Conservation (phyloP, 441 rosid species). For the Omphalea diandra region DNA sequence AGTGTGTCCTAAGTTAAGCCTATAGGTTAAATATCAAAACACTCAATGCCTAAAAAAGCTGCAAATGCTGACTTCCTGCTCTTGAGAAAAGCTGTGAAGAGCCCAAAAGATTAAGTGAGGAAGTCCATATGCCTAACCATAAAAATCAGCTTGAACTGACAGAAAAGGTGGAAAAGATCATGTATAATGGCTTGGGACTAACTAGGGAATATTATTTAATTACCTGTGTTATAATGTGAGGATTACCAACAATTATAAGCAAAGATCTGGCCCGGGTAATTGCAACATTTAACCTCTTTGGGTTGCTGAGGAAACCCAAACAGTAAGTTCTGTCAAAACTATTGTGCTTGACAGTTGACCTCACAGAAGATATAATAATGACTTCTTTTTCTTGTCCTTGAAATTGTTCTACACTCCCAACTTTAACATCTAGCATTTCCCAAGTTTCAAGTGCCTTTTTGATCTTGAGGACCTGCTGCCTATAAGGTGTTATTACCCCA, state of each 20-base stretch:
- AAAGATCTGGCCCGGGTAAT: conserved; percentile 71
- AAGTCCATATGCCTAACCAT: neutral
- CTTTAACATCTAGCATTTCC: conserved; percentile 51
- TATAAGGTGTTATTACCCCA: conserved; percentile 87
- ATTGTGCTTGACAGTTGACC: conserved; percentile 78
- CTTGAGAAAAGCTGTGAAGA: neutral
- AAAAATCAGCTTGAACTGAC: neutral
- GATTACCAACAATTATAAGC: conserved; percentile 78
- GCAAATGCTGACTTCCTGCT: neutral
- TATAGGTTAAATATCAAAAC: too few species aligned
- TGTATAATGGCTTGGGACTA: neutral
- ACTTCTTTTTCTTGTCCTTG: conserved; percentile 93
- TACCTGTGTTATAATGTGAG: conserved; percentile 85
- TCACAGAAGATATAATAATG: conserved; percentile 75
- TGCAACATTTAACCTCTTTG: conserved; percentile 87
- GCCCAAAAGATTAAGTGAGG: neutral
- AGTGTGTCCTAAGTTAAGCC: too few species aligned
- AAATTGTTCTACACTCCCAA: conserved; percentile 94
- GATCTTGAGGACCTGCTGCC: conserved; percentile 78
- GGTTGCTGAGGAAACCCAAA: conserved; percentile 84
- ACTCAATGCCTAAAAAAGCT: neutral
- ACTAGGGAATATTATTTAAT: neutral
- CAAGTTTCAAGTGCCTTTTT: conserved; percentile 57
- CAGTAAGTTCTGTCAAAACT: conserved; percentile 67
- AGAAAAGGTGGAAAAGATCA: neutral